A percentile compares a stretch with the other conserved stretches of the same genome.
phyloP scores from a whole-genome alignment of 441 rosid genomes.

The Croton setiger region DNA sequence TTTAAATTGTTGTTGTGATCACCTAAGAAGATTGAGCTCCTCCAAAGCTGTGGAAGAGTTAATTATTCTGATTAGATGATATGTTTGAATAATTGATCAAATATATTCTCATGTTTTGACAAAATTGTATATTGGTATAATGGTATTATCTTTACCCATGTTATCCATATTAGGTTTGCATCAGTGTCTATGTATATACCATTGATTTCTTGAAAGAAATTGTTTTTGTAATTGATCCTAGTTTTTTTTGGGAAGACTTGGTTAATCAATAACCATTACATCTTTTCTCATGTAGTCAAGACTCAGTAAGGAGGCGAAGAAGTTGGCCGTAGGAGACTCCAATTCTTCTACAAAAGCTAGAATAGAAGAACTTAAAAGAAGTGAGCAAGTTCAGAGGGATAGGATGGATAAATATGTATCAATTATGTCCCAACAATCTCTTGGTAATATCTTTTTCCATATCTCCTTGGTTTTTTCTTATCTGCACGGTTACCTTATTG shows the following conservation, averaged over 20 bases:
- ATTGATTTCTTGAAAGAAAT: background rate
- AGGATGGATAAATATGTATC: slow-evolving; percentile 53
- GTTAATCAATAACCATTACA: background rate
- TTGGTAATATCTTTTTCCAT: slow-evolving; percentile 34
- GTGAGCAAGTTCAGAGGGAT: slow-evolving; percentile 45
- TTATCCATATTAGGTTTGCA: background rate
- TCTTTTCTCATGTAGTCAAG: slow-evolving; percentile 47
- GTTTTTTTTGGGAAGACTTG: no score
- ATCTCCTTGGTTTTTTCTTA: slow-evolving; percentile 3
- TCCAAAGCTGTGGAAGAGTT: background rate
- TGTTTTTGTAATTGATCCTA: background rate
- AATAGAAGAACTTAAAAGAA: slow-evolving; percentile 49
- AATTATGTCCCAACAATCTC: slow-evolving; percentile 48
- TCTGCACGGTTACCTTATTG: slow-evolving; percentile 2
- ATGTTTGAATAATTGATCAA: background rate
- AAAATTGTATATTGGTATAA: background rate
- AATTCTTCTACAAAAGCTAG: slow-evolving; percentile 52
- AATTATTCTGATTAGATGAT: background rate
- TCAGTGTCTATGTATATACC: background rate
- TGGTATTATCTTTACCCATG: background rate
- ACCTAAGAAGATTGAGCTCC: background rate
- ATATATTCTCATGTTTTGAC: background rate
- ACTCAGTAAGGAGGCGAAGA: slow-evolving; percentile 74
- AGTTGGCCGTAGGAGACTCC: slow-evolving; percentile 60
- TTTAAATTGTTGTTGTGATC: slow-evolving; percentile 1